Evolutionary conservation across 495 filamentous ascomycete genomes (phyloP), one percentile per base, ranked within the genome.

Genomic region (Daldinia vernicosa): DNA sequence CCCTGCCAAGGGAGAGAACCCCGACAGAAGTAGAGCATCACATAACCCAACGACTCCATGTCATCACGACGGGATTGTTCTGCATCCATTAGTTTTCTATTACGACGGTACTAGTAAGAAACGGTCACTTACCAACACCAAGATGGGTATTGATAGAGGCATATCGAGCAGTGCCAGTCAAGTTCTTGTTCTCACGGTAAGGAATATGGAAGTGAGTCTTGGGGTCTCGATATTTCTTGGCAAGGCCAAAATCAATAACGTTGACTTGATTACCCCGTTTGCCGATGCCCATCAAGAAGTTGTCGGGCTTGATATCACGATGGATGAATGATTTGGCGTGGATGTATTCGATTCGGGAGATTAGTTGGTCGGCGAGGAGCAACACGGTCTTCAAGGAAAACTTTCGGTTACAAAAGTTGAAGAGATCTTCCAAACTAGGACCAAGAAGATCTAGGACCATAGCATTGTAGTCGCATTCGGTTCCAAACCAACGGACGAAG

Each of bases 341-440:
- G 77, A 99, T 99, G 85, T 99, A 99, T 82, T 99, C 96, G 80
- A 99, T 98, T 68, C 96, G 94, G 63, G 95, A 98, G 77, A 99
- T 98, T 81, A 99, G 89, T 84, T 99, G 96, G 78, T 99, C 96
- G 77, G 96, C 96, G 58, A 99, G 89, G 9, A 99, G 89, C 15
- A 99, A 84, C 43, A 99, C 96, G n/a, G 96, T 99, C 91, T 99
- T 99, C 71, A 99, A 84, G 9, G 95, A 97, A 87, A 98, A 99
- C 80, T 99, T 99, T 79, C 96, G 91, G 89, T 98, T 99, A 90
- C 96, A 99, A 82, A 99, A 99, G 89, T 99, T 99, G 93, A 99
- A 99, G n/a, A 99, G 86, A 79, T 99, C 96, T 83, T 99, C 96
- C 85, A 99, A 85, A 79, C 93, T 97, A 65, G 96, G 96, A 57